Evolutionary conservation across 1,284 basidiomycete genomes (phyloP), one percentile per base, ranked within the genome.

Genomic region (Laetiporus sulphureus): DNA sequence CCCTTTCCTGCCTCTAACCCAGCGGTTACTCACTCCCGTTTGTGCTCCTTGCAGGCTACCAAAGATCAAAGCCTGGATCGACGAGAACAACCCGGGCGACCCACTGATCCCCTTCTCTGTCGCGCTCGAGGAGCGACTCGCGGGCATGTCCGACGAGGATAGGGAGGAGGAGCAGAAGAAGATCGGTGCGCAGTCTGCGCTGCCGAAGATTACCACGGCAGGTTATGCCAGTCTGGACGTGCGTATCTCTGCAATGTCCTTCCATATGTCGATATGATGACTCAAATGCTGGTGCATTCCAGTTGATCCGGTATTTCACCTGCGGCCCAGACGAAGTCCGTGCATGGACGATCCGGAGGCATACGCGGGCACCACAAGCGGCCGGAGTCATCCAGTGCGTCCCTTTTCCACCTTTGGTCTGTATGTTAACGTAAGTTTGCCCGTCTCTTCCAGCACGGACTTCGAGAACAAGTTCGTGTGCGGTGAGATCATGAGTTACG

Each of bases 401-500:
- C 15, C 31, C 40, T 22, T 31, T n/a, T 29, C 5, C 18, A 37
- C 27, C 19, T 11, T n/a, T 3, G 12, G 25, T 34, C 8, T 33
- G 27, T 18, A 8, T 25, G 5, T 38, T 41, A 8, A 22, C 20
- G 3, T 16, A 35, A 19, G 48, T 47, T 51, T 55, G 23, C 15
- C 19, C 13, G n/a, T 12, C 11, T 12, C 39, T 12, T 22, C 1
- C 52, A 86, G 83, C 69, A 82, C 90, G 33, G 92, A 95, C 66
- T 95, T 95, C 60, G 90, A 98, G 71, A 90, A 95, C 65, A 96
- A 96, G 69, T 98, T 99, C 57, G 90, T 99, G n/a, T 99, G 95
- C 57, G 96, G 95, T 66, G 95, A 99, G 67, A 97, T 99, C 61
- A 97, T 98, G 91, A 60, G 82, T 3, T 97, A 84, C 58, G 81